phyloP scores from a whole-genome alignment of 352 stramenopile species.

The Pythium phragmiticola region DNA sequence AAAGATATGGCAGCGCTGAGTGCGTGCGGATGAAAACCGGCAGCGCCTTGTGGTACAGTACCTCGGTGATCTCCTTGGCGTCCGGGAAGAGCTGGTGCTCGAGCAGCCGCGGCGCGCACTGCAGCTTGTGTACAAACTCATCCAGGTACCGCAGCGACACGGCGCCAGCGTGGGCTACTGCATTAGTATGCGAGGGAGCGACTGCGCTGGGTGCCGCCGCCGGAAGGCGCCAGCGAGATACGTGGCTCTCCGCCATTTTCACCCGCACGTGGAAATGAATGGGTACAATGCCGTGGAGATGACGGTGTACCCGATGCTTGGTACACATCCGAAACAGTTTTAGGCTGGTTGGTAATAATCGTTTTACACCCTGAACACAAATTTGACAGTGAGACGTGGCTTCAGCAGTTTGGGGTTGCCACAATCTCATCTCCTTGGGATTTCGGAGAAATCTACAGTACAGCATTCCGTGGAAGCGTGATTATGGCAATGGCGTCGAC shows the following conservation, averaged over 20 bases:
- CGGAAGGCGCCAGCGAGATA: conserved; percentile 36
- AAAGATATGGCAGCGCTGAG: too few relatives aligned
- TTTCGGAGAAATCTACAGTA: too few relatives aligned
- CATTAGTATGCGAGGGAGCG: background rate
- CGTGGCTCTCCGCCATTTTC: conserved; percentile 25
- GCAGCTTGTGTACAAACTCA: conserved; percentile 80
- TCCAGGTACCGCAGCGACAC: conserved; percentile 81
- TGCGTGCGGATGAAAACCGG: too few relatives aligned
- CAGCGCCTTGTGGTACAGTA: conserved; percentile 28
- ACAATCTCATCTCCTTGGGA: too few relatives aligned
- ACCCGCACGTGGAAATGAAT: background rate
- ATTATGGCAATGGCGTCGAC: too few relatives aligned
- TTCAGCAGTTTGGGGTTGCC: too few relatives aligned
- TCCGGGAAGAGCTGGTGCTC: conserved; percentile 76
- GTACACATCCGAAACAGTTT: too few relatives aligned
- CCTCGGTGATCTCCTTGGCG: conserved; percentile 83
- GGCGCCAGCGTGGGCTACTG: conserved; percentile 8
- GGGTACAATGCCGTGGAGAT: background rate
- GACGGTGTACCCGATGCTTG: too few relatives aligned
- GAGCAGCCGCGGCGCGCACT: conserved; percentile 66
- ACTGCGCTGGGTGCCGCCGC: conserved; percentile 2
- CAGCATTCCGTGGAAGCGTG: too few relatives aligned
- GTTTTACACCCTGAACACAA: too few relatives aligned
- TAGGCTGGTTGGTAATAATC: too few relatives aligned
- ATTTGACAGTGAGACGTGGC: too few relatives aligned